Percentiles rank a stretch among this genome's conserved stretches.
These are phyloP conservation scores for Colletotrichum ledebouriae DNA, from an alignment of 2,329 filamentous ascomycete genomes.

Conservation along the genomic window DNA sequence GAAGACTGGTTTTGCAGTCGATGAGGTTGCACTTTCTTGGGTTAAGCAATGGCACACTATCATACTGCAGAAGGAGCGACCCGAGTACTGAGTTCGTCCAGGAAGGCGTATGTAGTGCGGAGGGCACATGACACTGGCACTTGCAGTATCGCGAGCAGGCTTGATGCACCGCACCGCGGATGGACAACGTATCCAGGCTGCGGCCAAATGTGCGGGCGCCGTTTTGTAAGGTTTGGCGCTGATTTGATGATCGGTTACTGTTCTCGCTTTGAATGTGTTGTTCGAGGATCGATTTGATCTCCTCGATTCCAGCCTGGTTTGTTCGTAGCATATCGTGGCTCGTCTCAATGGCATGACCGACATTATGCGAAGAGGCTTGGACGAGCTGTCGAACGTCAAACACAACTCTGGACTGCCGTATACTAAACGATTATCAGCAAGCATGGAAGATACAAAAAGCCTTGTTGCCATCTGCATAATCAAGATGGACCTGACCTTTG, in stretches of 20 bases:
- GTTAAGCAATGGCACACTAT: constrained; percentile 8
- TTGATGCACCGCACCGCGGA: neutral
- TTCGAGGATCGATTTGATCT: too few species aligned
- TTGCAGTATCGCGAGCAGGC: constrained; percentile 10
- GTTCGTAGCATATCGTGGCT: neutral
- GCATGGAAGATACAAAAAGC: too few species aligned
- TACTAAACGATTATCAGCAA: neutral
- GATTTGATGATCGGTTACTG: neutral
- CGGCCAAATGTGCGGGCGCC: too few species aligned
- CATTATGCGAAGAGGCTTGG: neutral
- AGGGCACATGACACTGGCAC: constrained; percentile 25
- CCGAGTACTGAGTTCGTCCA: constrained; percentile 16
- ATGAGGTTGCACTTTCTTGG: neutral
- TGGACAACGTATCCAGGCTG: neutral
- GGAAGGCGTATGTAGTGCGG: constrained; percentile 2
- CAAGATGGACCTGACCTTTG: too few species aligned
- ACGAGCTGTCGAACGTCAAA: constrained; percentile 12
- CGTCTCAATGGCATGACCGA: neutral
- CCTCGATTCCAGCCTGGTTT: neutral
- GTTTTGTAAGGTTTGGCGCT: too few species aligned
- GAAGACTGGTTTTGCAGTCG: constrained; percentile 3
- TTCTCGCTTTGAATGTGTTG: neutral
- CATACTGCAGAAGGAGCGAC: constrained; percentile 13
- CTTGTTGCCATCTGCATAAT: too few species aligned
- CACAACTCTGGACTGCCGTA: constrained; percentile 14